Base-by-base conservation (phyloP, 345 rosid genomes). In the Pugionium dolabratum region DNA sequence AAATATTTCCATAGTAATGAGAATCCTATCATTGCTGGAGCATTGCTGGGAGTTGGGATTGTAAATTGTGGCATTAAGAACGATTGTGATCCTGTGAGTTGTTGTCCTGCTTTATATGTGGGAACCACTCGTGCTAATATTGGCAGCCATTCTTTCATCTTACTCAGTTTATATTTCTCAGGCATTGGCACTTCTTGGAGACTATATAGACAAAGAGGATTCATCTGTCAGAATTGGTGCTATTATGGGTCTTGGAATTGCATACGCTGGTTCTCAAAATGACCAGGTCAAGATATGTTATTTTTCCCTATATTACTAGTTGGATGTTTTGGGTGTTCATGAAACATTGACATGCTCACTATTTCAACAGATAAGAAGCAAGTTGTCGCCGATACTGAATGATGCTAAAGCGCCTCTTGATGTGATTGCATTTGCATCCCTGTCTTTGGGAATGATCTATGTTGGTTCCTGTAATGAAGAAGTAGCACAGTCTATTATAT, bases 391-490 rank as follows among this genome's bases (percentile, higher is more conserved):
- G 4, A 78, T 89, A 51, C 88, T 91, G 41, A 86, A 59, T 66
- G 96, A 91, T 54, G 74, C 74, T 2, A 95, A 87, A 76, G 78
- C 83, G 6, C 82, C 98, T 11, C 94, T 85, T 2, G 99, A 95
- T 57, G 96, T 91, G 49, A 75, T 86, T 48, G 94, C 98, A 48
- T 95, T 95, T 57, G 82, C 94, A 60, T 87, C 94, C 35, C 86
- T 95, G 67, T 81, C 96, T 29, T 83, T 95, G 83, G 99, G 98
- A 29, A 81, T 95, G 81, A 72, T 91, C 70, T 91, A 79, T 68
- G 97, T 95, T 62, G 94, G 97, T 46, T 95, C 99, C 50, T 95
- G 98, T 80, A 91, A 91, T 45, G 98, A 89, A 80, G 97, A 87
- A 62, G 97, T 95, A 37, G 97, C 98, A 18, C 93, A 95, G 49